phyloP scores from a whole-genome alignment of 805 yeast species.

The Myxozyma mucilagina region DNA sequence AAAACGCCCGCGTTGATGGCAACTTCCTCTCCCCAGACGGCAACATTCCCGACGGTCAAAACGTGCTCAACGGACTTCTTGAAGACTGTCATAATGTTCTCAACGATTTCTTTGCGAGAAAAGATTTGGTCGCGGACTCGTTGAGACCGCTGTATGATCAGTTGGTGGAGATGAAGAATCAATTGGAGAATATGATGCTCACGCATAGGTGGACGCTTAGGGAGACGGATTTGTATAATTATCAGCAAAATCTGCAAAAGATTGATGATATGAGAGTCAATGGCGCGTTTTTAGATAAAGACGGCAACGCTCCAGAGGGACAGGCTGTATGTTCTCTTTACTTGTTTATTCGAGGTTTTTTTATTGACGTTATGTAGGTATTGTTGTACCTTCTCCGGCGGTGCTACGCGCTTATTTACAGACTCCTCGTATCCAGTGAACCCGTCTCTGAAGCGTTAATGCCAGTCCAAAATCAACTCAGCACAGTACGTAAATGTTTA shows the following conservation, averaged over 20 bases:
- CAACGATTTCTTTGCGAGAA: slow-evolving; percentile 59
- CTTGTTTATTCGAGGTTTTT: too few relatives aligned
- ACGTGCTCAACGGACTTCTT: slow-evolving; percentile 46
- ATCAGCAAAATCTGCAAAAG: slow-evolving; percentile 69
- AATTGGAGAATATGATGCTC: slow-evolving; percentile 77
- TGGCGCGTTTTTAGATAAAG: slow-evolving; percentile 50
- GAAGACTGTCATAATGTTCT: slow-evolving; percentile 81
- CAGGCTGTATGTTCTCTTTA: slow-evolving; percentile 41
- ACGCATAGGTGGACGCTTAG: slow-evolving; percentile 98
- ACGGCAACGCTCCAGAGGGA: slow-evolving; percentile 49
- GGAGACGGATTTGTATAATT: slow-evolving; percentile 87
- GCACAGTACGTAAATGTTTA: slow-evolving; percentile 87
- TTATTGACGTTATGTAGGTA: slow-evolving; percentile 38
- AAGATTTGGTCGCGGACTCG: slow-evolving; percentile 47
- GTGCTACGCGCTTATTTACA: slow-evolving; percentile 87
- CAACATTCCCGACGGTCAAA: slow-evolving; percentile 39
- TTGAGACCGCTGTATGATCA: slow-evolving; percentile 63
- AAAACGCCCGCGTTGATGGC: slow-evolving; percentile 56
- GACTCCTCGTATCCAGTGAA: slow-evolving; percentile 85
- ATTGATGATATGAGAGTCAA: slow-evolving; percentile 72
- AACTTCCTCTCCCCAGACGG: slow-evolving; percentile 45
- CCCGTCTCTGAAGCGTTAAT: slow-evolving; percentile 94
- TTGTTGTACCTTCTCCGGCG: slow-evolving; percentile 79
- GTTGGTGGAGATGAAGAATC: slow-evolving; percentile 64
- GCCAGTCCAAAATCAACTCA: slow-evolving; percentile 88